Evolutionary conservation across 805 yeast genomes (phyloP).

Genomic region (Grigorovia yakushimaensis): DNA sequence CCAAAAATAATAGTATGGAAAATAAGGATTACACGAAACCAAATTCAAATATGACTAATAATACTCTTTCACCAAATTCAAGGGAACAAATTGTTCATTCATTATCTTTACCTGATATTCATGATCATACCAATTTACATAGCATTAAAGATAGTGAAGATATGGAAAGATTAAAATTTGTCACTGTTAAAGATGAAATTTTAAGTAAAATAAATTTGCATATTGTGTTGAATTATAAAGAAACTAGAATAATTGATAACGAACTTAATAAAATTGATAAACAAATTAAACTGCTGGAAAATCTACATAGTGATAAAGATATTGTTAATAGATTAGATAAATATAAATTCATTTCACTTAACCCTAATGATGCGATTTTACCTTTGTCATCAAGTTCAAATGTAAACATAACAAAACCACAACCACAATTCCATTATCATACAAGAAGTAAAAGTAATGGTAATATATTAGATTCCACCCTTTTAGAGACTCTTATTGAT

Average conservation of each 20-base stretch:
- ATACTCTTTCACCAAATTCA: neutral
- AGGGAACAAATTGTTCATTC: neutral
- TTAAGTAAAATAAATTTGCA: conserved; percentile 48
- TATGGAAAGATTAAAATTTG: conserved; percentile 22
- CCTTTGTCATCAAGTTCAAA: neutral
- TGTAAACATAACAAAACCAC: no score
- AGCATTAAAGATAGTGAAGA: conserved; percentile 20
- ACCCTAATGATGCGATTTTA: neutral
- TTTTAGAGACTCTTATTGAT: conserved; percentile 1
- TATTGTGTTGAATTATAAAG: conserved; percentile 50
- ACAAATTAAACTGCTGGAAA: conserved; percentile 43
- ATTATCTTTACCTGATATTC: neutral
- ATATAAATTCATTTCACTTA: conserved; percentile 18
- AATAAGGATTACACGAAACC: no score
- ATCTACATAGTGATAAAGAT: conserved; percentile 30
- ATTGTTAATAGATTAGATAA: conserved; percentile 16
- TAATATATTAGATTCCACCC: conserved; percentile 10
- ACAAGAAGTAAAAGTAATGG: conserved; percentile 28
- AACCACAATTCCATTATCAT: conserved; percentile 21
- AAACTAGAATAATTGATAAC: conserved; percentile 38
- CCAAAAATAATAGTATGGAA: no score
- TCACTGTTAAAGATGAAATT: conserved; percentile 27
- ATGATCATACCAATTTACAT: neutral
- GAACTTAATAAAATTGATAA: conserved; percentile 51
- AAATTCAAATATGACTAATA: conserved; percentile 9